Evolutionary conservation across 2,329 filamentous ascomycete species (phyloP), one percentile per base, ranked within the genome.

Genomic region (Myriosclerotinia duriaeana): DNA sequence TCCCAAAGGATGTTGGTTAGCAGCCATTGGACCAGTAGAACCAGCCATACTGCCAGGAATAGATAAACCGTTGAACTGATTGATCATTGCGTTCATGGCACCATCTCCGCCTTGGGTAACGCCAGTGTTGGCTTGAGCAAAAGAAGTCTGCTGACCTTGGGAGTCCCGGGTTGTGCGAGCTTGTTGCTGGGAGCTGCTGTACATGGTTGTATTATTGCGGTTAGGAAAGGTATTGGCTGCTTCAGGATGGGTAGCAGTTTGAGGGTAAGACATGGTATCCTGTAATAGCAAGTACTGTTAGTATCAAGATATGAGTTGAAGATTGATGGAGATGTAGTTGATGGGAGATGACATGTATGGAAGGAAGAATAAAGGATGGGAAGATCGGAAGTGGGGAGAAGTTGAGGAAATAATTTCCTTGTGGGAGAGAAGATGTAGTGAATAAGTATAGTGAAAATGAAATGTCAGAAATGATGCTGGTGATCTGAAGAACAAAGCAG

Each of bases 211-310:
- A 53, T 70, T 67, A n/a, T 70, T 53, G 34, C 65, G 71, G 70
- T 71, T 69, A 68, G 70, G 67, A 69, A 71, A 70, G 69, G 72
- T 44, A 64, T 68, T 68, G 54, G 61, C 71, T 63, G 75, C 75
- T 53, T 71, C 58, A 56, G 64, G 42, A 17, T 70, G 69, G 60
- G 67, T 71, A 56, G 73, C 62, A 63, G 73, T 72, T 70, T 76
- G 74, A 66, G 76, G 74, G 69, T 76, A 76, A 74, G 76, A 74
- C 76, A 77, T 77, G 73, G 71, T 73, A 70, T 71, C 71, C 75
- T 76, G 53, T 9, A 60, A 34, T 40, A 61, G 44, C n/a, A 62
- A 46, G 42, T 61, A 17, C 17, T 69, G 67, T 72, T 61, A 73
- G 68, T 68, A 63, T 46, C 22, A 26, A 53, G 38, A 53, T 66